Evolutionary conservation across 768 basidiomycete species (phyloP).

Genomic region (Tubosaeta sp.): DNA sequence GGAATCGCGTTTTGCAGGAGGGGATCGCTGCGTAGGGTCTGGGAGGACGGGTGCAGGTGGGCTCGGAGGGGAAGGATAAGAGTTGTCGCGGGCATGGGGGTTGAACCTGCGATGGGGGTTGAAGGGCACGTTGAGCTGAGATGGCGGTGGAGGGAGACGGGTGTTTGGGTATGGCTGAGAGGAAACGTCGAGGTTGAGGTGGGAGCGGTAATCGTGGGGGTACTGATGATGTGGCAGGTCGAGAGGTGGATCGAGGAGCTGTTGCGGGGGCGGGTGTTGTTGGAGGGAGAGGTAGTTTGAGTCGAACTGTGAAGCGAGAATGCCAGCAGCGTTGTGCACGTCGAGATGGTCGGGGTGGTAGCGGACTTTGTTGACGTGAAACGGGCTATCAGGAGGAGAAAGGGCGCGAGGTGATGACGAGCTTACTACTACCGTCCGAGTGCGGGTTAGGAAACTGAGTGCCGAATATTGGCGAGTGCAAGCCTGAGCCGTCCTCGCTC

Average conservation of each 20-base stretch:
- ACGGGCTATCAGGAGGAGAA: conserved; percentile 32
- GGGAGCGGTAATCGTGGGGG: conserved; percentile 45
- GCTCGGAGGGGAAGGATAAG: conserved; percentile 32
- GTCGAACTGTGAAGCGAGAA: conserved; percentile 50
- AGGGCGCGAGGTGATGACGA: conserved; percentile 45
- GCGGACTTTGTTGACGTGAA: conserved; percentile 66
- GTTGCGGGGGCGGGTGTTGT: conserved; percentile 36
- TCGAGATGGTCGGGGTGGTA: conserved; percentile 45
- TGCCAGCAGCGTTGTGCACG: conserved; percentile 45
- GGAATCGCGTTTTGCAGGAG: conserved; percentile 44
- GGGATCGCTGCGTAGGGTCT: conserved; percentile 25
- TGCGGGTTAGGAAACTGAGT: conserved; percentile 42
- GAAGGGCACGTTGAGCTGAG: conserved; percentile 19
- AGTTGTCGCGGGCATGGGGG: conserved; percentile 36
- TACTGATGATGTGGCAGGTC: conserved; percentile 37
- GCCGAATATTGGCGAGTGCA: conserved; percentile 68
- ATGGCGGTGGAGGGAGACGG: conserved; percentile 37
- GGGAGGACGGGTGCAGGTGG: conserved; percentile 19
- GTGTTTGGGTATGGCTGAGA: conserved; percentile 38
- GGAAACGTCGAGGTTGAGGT: conserved; percentile 42
- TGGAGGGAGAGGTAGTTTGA: conserved; percentile 38
- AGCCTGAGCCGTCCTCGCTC: conserved; percentile 71
- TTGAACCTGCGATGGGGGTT: conserved; percentile 29
- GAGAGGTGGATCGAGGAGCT: conserved; percentile 44
- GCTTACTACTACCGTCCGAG: conserved; percentile 43